Evolutionary conservation across 2,329 filamentous ascomycete genomes (phyloP).

Genomic region (Fusarium gaditjirri): DNA sequence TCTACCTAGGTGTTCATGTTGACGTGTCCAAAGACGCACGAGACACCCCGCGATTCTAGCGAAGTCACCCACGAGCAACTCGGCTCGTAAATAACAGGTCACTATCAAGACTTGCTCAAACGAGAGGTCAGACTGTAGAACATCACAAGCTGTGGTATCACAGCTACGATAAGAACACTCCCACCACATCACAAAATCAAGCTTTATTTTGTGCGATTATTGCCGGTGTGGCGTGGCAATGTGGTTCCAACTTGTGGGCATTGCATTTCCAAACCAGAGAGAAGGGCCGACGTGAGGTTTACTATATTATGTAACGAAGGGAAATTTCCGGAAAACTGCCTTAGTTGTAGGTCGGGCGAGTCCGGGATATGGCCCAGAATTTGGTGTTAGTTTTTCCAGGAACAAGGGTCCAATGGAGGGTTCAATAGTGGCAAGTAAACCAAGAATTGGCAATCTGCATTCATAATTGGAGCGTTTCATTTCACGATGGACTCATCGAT

Average conservation of each 20-base stretch:
- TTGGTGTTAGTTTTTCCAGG: not conserved
- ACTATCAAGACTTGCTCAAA: not conserved
- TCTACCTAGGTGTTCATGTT: too few relatives aligned
- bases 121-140: not conserved
- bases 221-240: conserved; percentile 46
- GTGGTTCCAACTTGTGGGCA: conserved; percentile 60
- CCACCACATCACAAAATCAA: too few relatives aligned
- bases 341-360: conserved; percentile 10
- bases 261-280: conserved; percentile 51
- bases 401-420: conserved; percentile 28
- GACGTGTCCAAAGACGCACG: not conserved
- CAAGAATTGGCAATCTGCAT: not conserved
- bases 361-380: conserved; percentile 11
- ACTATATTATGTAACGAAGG: conserved; percentile 40
- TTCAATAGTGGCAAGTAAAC: not conserved
- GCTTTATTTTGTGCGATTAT: conserved; percentile 31
- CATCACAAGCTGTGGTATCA: not conserved
- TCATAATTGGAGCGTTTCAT: conserved; percentile 28
- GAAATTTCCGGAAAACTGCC: conserved; percentile 19
- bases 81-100: not conserved
- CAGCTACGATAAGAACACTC: not conserved
- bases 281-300: conserved; percentile 51
- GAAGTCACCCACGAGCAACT: too few relatives aligned
- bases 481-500: not conserved
- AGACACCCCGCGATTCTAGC: too few relatives aligned